A percentile compares a stretch with the other conserved stretches of the same genome.
Evolutionary conservation across 2,329 filamentous ascomycete species (phyloP).

Genomic region (Exutisphaerella laricina): DNA sequence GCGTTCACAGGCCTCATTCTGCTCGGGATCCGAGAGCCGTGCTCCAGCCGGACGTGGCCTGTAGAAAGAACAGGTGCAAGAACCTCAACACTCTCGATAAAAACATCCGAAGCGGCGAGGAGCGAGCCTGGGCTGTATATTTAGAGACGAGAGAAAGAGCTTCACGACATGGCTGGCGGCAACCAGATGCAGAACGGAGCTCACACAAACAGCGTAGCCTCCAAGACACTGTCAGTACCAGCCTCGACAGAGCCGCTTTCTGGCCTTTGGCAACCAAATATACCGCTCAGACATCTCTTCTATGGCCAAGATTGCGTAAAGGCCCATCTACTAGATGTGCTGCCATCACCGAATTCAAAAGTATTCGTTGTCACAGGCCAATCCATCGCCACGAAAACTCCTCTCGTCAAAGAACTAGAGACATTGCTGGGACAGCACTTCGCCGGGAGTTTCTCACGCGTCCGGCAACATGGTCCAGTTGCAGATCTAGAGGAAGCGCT

Average conservation of each 20-base stretch:
- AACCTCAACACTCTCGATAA: too few relatives aligned
- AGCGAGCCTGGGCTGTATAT: too few relatives aligned
- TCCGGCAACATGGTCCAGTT: constrained; percentile 42
- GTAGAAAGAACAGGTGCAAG: too few relatives aligned
- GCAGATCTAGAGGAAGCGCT: constrained; percentile 44
- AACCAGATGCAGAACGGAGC: too few relatives aligned
- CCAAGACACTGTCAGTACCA: too few relatives aligned
- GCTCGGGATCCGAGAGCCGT: too few relatives aligned
- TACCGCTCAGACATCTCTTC: background rate
- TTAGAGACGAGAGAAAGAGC: too few relatives aligned
- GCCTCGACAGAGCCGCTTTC: background rate
- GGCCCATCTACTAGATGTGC: background rate
- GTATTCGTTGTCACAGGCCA: background rate
- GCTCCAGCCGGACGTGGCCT: too few relatives aligned
- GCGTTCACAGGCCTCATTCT: too few relatives aligned
- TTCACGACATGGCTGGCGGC: too few relatives aligned
- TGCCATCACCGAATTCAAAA: background rate
- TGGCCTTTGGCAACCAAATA: background rate
- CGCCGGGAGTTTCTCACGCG: background rate
- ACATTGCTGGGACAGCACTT: background rate
- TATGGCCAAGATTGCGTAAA: background rate
- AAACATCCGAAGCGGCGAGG: too few relatives aligned
- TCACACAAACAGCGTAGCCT: too few relatives aligned
- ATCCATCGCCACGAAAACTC: background rate
- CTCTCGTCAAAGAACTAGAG: background rate